A percentile compares a stretch with the other conserved stretches of the same genome.
Conservation (phyloP, 768 basidiomycete genomes). For the Mycena metata region DNA sequence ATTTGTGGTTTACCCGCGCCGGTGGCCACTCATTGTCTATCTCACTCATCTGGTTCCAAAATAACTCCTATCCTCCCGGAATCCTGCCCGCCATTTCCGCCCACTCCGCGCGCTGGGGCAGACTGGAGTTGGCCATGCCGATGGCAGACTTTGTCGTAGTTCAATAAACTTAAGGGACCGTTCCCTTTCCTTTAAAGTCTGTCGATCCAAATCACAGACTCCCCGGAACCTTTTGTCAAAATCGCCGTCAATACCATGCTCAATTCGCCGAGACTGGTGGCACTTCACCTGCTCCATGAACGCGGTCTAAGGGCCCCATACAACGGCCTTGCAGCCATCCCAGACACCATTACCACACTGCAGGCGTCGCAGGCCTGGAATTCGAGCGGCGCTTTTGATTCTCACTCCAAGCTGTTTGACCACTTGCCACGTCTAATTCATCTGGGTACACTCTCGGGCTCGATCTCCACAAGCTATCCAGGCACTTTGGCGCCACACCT, state of each 20-base stretch:
- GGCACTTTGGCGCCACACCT: not conserved
- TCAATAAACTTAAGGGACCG: not conserved
- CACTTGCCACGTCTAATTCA: conserved; percentile 1
- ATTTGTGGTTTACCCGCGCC: conserved; percentile 10
- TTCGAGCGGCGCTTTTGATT: too few species aligned
- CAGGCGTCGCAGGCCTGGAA: not conserved
- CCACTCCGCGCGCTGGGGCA: not conserved
- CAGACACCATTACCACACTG: not conserved
- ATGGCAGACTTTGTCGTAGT: not conserved
- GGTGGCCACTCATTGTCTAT: not conserved
- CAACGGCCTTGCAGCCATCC: not conserved
- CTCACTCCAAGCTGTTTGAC: not conserved
- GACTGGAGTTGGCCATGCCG: not conserved
- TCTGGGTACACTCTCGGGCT: not conserved
- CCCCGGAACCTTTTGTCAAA: not conserved
- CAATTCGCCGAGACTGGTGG: not conserved
- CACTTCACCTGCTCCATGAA: not conserved
- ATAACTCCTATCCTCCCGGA: not conserved
- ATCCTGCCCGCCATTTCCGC: not conserved
- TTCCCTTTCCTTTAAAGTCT: conserved; percentile 5
- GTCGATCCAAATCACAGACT: conserved; percentile 31
- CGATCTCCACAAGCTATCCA: not conserved
- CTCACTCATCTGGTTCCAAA: not conserved
- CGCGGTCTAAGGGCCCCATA: not conserved
- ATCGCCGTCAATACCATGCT: not conserved